Evolutionary conservation across 805 yeast species (phyloP).

Genomic region (Saccharomycopsis sp.): DNA sequence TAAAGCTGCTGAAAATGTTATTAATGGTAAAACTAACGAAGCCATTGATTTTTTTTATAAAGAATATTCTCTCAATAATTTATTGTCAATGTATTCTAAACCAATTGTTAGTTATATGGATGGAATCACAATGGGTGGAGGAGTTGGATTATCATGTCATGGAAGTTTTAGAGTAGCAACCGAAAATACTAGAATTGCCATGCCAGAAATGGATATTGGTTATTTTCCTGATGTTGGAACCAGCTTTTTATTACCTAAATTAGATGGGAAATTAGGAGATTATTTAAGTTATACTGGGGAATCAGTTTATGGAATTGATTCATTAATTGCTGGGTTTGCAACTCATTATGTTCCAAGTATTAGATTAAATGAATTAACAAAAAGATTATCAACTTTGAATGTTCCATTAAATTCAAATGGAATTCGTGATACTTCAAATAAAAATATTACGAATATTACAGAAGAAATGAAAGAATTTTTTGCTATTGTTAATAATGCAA

Average conservation of each 20-base stretch:
- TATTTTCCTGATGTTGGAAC: conserved; percentile 95
- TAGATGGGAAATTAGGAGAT: conserved; percentile 76
- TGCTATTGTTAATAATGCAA: conserved; percentile 54
- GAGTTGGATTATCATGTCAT: conserved; percentile 86
- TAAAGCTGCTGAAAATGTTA: conserved; percentile 55
- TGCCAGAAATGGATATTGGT: conserved; percentile 98
- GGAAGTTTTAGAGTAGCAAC: conserved; percentile 91
- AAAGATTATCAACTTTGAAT: conserved; percentile 55
- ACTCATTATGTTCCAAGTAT: conserved; percentile 78
- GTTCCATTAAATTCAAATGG: conserved; percentile 20
- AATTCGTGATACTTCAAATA: conserved; percentile 15
- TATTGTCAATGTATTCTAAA: conserved; percentile 67
- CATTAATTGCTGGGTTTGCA: conserved; percentile 75
- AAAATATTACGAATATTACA: conserved; percentile 14
- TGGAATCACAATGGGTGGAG: conserved; percentile 97
- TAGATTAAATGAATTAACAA: conserved; percentile 49
- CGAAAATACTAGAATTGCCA: conserved; percentile 82
- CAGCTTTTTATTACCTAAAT: conserved; percentile 74
- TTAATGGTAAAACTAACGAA: conserved; percentile 32
- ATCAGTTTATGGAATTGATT: conserved; percentile 65
- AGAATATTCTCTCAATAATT: conserved; percentile 75
- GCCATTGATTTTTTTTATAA: conserved; percentile 60
- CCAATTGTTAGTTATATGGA: conserved; percentile 82
- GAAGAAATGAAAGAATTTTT: conserved; percentile 31
- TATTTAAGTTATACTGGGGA: conserved; percentile 84